A percentile compares a stretch with the other conserved stretches of the same genome.
Conservation (phyloP, 305 asterid genomes). For the Solanum hybrid region DNA sequence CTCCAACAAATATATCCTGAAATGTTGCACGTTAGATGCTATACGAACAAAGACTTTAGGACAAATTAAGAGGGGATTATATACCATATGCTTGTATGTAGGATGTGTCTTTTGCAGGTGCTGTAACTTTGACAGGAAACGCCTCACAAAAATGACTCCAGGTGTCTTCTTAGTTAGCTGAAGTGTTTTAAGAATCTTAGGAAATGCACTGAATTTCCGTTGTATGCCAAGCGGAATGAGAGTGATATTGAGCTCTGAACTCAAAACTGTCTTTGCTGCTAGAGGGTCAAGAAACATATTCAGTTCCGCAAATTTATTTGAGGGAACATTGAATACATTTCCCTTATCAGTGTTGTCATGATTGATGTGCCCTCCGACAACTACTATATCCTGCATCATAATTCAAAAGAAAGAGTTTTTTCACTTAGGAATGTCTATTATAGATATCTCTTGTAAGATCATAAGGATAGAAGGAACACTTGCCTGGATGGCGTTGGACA, state of each 20-base stretch:
- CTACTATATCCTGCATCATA: slow-evolving; percentile 46
- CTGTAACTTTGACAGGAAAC: slow-evolving; percentile 45
- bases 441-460: neutral
- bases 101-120: slow-evolving; percentile 29
- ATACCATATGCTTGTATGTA: slow-evolving; percentile 68
- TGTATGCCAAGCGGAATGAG: slow-evolving; percentile 63
- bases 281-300: slow-evolving; percentile 85
- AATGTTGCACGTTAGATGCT: neutral
- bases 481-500: slow-evolving; percentile 49
- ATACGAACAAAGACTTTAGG: neutral
- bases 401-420: neutral
- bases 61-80: neutral
- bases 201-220: slow-evolving; percentile 38
- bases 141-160: slow-evolving; percentile 37
- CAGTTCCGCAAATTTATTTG: slow-evolving; percentile 56
- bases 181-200: slow-evolving; percentile 18
- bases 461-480: neutral
- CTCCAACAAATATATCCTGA: slow-evolving; percentile 75
- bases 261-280: slow-evolving; percentile 60
- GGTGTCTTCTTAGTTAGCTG: slow-evolving; percentile 42
- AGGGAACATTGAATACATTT: slow-evolving; percentile 54
- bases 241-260: slow-evolving; percentile 45
- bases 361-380: slow-evolving; percentile 75
- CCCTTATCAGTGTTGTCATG: slow-evolving; percentile 34
- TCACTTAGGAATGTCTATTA: neutral